A percentile compares a stretch with the other conserved stretches of the same genome.
These are phyloP conservation scores for Quercus berberidifolia DNA, from an alignment of 306 rosid species.

Conservation along the genomic window DNA sequence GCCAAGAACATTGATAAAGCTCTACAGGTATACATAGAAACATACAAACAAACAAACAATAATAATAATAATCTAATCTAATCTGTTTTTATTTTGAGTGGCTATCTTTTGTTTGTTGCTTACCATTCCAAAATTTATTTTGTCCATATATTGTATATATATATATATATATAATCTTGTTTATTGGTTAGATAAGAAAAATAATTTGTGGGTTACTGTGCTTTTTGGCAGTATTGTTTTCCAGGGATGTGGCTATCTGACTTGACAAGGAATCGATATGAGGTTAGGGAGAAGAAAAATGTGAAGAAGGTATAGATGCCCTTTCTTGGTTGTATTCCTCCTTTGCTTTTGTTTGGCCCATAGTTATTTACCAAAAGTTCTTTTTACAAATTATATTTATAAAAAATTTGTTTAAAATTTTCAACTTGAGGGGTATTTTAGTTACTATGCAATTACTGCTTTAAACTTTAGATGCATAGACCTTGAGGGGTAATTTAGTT, in stretches of 20 bases:
- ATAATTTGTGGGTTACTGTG: neutral
- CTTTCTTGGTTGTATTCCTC: neutral
- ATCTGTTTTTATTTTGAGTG: neutral
- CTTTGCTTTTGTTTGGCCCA: neutral
- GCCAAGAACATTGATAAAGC: slow-evolving; percentile 63
- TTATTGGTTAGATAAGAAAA: neutral
- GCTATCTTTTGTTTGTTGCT: neutral
- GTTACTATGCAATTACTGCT: neutral
- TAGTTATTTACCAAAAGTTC: neutral
- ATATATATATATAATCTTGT: neutral
- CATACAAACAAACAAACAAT: neutral
- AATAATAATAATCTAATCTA: neutral
- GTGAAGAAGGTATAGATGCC: slow-evolving; percentile 59
- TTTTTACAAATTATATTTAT: no score
- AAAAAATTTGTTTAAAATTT: neutral
- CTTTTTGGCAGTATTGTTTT: slow-evolving; percentile 57
- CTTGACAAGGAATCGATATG: slow-evolving; percentile 67
- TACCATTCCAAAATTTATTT: neutral
- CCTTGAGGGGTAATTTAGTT: neutral
- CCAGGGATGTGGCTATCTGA: slow-evolving; percentile 82
- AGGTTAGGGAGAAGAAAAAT: slow-evolving; percentile 76
- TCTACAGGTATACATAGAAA: slow-evolving; percentile 41
- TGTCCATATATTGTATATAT: no score
- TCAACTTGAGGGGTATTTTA: neutral
- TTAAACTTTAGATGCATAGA: no score